These are phyloP conservation scores for Astrephomene gubernaculifera DNA, from an alignment of 139 green algal species.

Conservation along the genomic window DNA sequence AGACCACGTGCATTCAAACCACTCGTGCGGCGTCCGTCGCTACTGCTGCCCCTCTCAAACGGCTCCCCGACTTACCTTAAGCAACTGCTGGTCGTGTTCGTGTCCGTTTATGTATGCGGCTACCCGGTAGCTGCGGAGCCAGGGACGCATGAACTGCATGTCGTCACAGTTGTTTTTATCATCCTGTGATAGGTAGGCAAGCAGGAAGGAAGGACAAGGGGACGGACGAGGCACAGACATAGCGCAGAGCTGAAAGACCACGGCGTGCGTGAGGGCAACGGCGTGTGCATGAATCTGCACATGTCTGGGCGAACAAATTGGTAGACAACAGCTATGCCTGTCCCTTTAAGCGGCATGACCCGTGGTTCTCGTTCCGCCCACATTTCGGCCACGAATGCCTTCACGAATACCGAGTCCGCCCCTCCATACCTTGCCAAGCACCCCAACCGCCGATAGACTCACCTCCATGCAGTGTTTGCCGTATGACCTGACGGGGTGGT, in stretches of 20 bases:
- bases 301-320: too few species aligned
- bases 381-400: too few species aligned
- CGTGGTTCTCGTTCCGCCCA: too few species aligned
- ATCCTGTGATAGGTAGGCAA: neutral
- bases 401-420: too few species aligned
- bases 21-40: neutral
- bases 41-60: neutral
- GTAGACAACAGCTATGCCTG: too few species aligned
- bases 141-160: slow-evolving; percentile 60
- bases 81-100: slow-evolving; percentile 82
- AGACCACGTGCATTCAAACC: neutral
- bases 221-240: too few species aligned
- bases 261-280: too few species aligned
- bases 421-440: too few species aligned
- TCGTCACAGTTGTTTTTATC: slow-evolving; percentile 50
- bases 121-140: slow-evolving; percentile 62
- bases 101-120: slow-evolving; percentile 74
- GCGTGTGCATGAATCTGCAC: too few species aligned
- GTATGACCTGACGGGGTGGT: slow-evolving; percentile 71
- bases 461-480: slow-evolving; percentile 55
- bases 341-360: too few species aligned
- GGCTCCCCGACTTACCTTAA: slow-evolving; percentile 26
- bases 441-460: neutral
- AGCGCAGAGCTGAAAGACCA: too few species aligned
- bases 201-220: too few species aligned